These are phyloP conservation scores for Corymbia calophylla DNA, from an alignment of 441 rosid species.

Conservation along the genomic window DNA sequence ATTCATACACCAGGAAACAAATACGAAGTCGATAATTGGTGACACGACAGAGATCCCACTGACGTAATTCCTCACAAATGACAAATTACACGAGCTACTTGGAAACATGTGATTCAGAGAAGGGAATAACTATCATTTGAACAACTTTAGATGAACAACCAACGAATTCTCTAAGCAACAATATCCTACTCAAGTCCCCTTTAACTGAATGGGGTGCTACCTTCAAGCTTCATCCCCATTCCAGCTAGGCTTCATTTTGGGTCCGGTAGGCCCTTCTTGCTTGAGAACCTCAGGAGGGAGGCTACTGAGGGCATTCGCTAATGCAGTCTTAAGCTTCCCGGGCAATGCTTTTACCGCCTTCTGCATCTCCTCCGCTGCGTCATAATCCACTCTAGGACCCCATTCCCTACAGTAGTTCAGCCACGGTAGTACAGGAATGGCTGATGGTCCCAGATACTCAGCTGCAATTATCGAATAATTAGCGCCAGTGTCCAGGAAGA, in stretches of 20 bases:
- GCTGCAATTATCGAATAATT: conserved; percentile 36
- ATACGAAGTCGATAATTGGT: background rate
- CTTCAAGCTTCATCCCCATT: conserved; percentile 15
- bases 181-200: background rate
- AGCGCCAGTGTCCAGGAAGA: conserved; percentile 34
- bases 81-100: background rate
- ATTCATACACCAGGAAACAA: background rate
- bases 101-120: background rate
- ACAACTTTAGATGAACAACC: background rate
- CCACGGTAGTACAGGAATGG: conserved; percentile 52
- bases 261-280: conserved; percentile 15
- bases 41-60: background rate
- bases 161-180: background rate
- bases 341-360: background rate
- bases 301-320: background rate
- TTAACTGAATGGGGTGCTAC: conserved; percentile 3
- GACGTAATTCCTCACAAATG: background rate
- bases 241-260: conserved; percentile 7
- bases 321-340: background rate
- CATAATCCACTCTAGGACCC: conserved; percentile 6
- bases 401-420: conserved; percentile 31
- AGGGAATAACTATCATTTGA: background rate
- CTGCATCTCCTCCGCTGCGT: conserved; percentile 4
- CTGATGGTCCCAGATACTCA: conserved; percentile 33
- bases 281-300: conserved; percentile 3